A percentile compares a stretch with the other conserved stretches of the same genome.
These are phyloP conservation scores for Leonotis leonurus DNA, from an alignment of 257 asterid genomes.

Conservation along the genomic window DNA sequence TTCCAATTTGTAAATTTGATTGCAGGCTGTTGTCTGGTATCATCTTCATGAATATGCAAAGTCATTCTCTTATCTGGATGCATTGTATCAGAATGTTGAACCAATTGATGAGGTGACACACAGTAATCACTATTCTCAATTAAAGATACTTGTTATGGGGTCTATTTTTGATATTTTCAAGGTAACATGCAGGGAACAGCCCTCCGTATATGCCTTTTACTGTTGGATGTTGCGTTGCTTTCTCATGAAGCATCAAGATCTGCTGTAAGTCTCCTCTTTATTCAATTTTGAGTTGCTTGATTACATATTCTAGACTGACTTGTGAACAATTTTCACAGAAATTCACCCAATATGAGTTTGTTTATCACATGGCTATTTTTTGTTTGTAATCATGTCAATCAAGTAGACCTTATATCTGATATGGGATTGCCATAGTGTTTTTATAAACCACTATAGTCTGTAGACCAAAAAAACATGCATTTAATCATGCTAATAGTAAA, in stretches of 20 bases:
- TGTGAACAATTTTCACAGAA: background rate
- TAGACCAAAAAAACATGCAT: background rate
- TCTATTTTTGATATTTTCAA: conserved; percentile 16
- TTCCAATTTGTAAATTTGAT: conserved; percentile 14
- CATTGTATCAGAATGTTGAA: conserved; percentile 72
- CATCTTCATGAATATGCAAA: conserved; percentile 79
- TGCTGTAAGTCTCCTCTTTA: conserved; percentile 51
- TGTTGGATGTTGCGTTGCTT: conserved; percentile 81
- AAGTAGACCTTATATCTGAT: background rate
- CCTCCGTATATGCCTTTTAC: conserved; percentile 72
- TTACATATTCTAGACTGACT: background rate
- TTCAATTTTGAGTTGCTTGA: background rate
- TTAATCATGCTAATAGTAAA: background rate
- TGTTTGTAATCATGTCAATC: background rate
- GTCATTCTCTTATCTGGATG: conserved; percentile 63
- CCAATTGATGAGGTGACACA: conserved; percentile 77
- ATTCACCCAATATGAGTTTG: background rate
- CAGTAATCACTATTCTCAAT: background rate
- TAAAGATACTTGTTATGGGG: background rate
- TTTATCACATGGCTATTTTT: background rate
- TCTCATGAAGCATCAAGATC: conserved; percentile 60
- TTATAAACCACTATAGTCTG: background rate
- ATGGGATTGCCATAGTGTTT: background rate
- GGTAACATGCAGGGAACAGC: conserved; percentile 67
- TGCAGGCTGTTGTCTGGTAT: conserved; percentile 90